Evolutionary conservation across 2,329 filamentous ascomycete species (phyloP).

Genomic region (Colletotrichum noveboracense): DNA sequence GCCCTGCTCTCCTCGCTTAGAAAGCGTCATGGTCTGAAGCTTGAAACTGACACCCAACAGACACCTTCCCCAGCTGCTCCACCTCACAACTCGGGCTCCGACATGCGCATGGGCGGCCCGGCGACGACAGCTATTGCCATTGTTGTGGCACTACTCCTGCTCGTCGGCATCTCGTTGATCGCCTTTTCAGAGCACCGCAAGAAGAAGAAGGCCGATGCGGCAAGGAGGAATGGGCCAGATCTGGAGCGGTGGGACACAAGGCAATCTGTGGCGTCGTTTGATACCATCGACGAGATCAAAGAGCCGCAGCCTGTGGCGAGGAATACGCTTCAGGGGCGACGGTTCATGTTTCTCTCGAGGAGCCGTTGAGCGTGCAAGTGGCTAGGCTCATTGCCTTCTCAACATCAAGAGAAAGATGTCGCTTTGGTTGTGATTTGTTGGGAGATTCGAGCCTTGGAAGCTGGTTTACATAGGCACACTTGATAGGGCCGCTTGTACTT

Average conservation of each 20-base stretch:
- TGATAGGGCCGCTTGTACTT: too few relatives aligned
- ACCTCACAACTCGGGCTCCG: not conserved
- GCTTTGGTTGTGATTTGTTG: too few relatives aligned
- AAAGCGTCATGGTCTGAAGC: fast-evolving
- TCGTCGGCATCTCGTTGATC: not conserved
- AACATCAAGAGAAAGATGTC: too few relatives aligned
- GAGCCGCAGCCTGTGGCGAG: not conserved
- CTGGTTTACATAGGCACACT: too few relatives aligned
- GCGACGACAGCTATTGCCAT: not conserved
- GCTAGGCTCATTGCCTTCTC: too few relatives aligned
- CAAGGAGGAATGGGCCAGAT: not conserved
- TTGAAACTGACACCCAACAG: not conserved
- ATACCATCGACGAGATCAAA: not conserved
- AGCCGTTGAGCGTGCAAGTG: fast-evolving
- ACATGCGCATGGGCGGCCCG: not conserved
- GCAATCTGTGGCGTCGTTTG: not conserved
- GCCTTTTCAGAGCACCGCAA: not conserved
- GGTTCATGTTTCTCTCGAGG: not conserved
- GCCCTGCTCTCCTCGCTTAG: fast-evolving
- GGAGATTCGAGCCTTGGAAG: too few relatives aligned
- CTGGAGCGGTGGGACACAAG: not conserved
- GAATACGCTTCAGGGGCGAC: not conserved
- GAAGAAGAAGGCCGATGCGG: not conserved
- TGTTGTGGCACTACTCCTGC: not conserved
- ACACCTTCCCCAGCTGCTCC: not conserved